Base-by-base conservation (phyloP, 202 grass and related monocot genomes). In the Carex sylvatica region DNA sequence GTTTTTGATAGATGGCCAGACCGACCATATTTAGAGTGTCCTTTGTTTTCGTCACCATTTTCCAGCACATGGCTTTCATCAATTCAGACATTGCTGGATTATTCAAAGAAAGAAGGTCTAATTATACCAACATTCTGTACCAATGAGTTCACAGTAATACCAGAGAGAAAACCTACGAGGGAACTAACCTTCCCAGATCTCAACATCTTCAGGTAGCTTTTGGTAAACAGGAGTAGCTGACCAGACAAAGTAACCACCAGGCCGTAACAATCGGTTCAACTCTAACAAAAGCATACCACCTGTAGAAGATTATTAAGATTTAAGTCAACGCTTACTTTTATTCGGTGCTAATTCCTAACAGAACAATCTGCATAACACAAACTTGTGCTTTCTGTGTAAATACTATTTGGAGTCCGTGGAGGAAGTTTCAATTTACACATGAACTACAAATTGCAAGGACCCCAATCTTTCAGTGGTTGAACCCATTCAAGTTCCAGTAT, bases 201-300 rank as follows among this genome's bases (percentile, higher is more conserved):
- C 91, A 30, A 96, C 93, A 75, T 99, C 93, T 2, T 92, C 91
- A 0, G 84, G 78, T 24, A 92, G 86, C 31, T 92, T 92, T 83
- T 99, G 89, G 64, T 99, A 99, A 2, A 93, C 91, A 3, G 96
- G 93, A 24, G 96, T 99, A 61, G 96, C 96, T 6, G 96, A 95
- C 96, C 96, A 99, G 14, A 99, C 87, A 61, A 99, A 99, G 83
- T 95, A 87, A 16, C 96, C 96, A 3, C 96, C 96, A 6, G 96
- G 96, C 1, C 96, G 91, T 46, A 99, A 84, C 59, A 99, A 81
- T 0, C 93, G 87, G 74, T 96, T 99, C 3, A 96, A 62, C 93
- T 99, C 93, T 9, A 99, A 84, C 44, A 99, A 90, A 0, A 99
- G 87, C 89, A 84, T 87, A 3, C 96, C 93, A 62, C 85, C 88